Conservation (phyloP, 208 protist genomes). For the Acanthamoeba divionensis region DNA sequence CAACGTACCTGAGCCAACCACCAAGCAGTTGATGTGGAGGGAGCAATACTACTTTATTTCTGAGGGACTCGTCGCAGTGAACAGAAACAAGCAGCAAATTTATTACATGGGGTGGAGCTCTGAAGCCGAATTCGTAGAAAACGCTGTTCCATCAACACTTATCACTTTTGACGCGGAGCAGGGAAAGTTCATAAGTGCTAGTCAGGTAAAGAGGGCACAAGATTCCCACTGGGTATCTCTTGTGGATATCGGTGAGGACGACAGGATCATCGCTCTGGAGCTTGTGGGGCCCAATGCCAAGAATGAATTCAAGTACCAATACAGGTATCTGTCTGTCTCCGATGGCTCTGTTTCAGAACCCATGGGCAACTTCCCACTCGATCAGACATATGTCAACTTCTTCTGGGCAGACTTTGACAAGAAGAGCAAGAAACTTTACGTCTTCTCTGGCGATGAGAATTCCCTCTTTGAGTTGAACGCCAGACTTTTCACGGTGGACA, state of each 20-base stretch:
- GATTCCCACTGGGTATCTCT: neutral
- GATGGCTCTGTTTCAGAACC: neutral
- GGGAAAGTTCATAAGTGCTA: neutral
- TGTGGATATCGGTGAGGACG: neutral
- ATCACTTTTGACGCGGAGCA: neutral
- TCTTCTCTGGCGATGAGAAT: constrained; percentile 12
- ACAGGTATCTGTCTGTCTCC: neutral
- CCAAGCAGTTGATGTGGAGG: too few relatives aligned
- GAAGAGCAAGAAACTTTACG: neutral
- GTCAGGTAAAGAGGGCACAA: neutral
- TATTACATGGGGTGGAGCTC: neutral
- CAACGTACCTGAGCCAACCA: too few relatives aligned
- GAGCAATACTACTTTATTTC: too few relatives aligned
- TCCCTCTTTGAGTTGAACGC: neutral
- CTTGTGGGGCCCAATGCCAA: neutral
- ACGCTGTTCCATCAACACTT: neutral
- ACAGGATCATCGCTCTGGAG: neutral
- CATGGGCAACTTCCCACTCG: neutral
- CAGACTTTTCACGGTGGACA: neutral
- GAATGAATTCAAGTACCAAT: neutral
- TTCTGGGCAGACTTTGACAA: constrained; percentile 22
- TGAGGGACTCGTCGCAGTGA: neutral
- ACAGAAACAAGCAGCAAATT: neutral
- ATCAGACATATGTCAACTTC: constrained; percentile 34
- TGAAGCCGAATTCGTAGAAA: neutral